Evolutionary conservation across 495 filamentous ascomycete genomes (phyloP).

Genomic region (Aspergillus affinis): DNA sequence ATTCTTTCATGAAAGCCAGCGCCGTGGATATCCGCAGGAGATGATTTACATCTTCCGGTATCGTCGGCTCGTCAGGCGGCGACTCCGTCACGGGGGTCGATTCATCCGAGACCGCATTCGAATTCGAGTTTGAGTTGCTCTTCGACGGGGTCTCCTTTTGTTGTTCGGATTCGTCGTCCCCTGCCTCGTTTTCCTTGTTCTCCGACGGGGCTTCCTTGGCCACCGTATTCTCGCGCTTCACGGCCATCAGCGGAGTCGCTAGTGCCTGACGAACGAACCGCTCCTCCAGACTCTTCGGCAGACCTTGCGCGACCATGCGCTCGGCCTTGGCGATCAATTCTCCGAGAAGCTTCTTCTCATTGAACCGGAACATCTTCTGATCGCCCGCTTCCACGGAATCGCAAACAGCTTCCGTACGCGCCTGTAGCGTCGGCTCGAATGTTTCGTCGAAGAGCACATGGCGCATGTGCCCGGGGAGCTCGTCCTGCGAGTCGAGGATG

Average conservation of each 20-base stretch:
- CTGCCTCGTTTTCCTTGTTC: slow-evolving; percentile 18
- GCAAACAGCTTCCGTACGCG: slow-evolving; percentile 64
- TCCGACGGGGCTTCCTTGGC: slow-evolving; percentile 16
- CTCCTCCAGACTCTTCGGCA: slow-evolving; percentile 84
- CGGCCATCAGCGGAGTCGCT: slow-evolving; percentile 66
- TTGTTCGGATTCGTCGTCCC: slow-evolving; percentile 34
- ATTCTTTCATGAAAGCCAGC: slow-evolving; percentile 70
- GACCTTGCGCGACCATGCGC: slow-evolving; percentile 58
- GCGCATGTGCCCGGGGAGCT: slow-evolving; percentile 54
- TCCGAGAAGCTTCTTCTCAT: slow-evolving; percentile 61
- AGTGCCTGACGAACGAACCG: slow-evolving; percentile 75
- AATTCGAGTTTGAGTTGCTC: slow-evolving; percentile 29
- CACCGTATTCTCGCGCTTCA: slow-evolving; percentile 49
- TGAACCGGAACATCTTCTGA: slow-evolving; percentile 79
- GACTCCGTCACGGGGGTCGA: slow-evolving; percentile 45
- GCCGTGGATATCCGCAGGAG: slow-evolving; percentile 74
- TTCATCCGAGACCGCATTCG: slow-evolving; percentile 16
- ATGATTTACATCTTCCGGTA: slow-evolving; percentile 50
- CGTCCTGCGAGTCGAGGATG: slow-evolving; percentile 67
- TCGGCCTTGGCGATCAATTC: slow-evolving; percentile 71
- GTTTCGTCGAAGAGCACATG: slow-evolving; percentile 53
- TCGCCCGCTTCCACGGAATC: slow-evolving; percentile 79
- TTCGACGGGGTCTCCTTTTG: slow-evolving; percentile 35
- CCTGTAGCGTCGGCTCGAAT: slow-evolving; percentile 41
- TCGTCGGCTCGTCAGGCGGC: slow-evolving; percentile 30